Percentiles rank a stretch among this genome's conserved stretches.
Evolutionary conservation across 1,284 basidiomycete species (phyloP).

Genomic region (Ustilago sp.): DNA sequence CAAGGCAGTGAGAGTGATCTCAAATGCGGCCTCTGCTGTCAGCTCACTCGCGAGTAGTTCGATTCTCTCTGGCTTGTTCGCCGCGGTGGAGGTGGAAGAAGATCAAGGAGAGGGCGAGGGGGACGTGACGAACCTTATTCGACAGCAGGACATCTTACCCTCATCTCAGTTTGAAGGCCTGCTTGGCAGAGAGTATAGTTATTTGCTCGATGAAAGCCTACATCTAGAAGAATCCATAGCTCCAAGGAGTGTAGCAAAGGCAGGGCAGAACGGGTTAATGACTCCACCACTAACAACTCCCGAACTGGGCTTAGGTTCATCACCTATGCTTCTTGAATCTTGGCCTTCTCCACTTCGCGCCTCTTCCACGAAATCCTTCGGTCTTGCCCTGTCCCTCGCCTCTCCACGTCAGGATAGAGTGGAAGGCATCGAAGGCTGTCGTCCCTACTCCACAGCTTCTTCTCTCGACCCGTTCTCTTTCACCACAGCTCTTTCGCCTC

Average conservation of each 20-base stretch:
- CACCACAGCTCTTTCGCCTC: neutral
- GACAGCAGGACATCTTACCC: neutral
- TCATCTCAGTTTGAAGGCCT: neutral
- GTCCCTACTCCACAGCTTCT: conserved; percentile 7
- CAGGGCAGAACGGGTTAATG: conserved; percentile 11
- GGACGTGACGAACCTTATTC: conserved; percentile 13
- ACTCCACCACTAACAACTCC: conserved; percentile 44
- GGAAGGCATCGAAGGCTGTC: conserved; percentile 19
- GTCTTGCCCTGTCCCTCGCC: neutral
- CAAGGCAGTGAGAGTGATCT: conserved; percentile 22
- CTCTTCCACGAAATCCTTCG: neutral
- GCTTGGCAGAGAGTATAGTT: conserved; percentile 34
- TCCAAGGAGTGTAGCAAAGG: neutral
- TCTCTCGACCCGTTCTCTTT: conserved; percentile 12
- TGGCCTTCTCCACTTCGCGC: conserved; percentile 26
- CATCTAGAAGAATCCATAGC: neutral
- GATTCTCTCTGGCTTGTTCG: conserved; percentile 15
- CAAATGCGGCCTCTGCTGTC: conserved; percentile 19
- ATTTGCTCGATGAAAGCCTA: conserved; percentile 21
- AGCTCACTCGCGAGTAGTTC: conserved; percentile 21
- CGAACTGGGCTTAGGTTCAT: conserved; percentile 27
- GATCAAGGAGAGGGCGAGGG: conserved; percentile 10
- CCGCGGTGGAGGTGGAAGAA: neutral
- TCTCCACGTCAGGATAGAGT: neutral
- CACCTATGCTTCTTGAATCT: conserved; percentile 19